Conservation (phyloP, 2,329 filamentous ascomycete genomes). For the Colletotrichum camelliae region DNA sequence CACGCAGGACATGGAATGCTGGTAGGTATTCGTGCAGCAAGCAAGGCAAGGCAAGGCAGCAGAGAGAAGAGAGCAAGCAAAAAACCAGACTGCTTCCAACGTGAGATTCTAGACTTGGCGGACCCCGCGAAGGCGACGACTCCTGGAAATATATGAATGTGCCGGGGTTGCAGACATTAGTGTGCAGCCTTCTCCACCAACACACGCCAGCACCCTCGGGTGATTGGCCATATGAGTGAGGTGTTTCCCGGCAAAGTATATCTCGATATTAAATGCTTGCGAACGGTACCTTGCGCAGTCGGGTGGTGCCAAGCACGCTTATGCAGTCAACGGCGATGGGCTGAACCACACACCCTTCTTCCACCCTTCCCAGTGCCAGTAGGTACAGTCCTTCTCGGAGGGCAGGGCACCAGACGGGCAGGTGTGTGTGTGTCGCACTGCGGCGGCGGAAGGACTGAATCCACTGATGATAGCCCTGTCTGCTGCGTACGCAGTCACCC, state of each 20-base stretch:
- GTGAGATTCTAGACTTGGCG: conserved; percentile 12
- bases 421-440: not conserved
- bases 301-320: not conserved
- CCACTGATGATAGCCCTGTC: not conserved
- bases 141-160: conserved; percentile 16
- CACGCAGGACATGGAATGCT: not conserved
- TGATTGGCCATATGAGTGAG: not conserved
- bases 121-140: conserved; percentile 14
- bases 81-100: not conserved
- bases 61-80: not conserved
- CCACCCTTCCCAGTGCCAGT: not conserved
- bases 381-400: not conserved
- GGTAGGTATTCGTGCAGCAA: not conserved
- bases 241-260: not conserved
- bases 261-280: not conserved
- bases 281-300: not conserved
- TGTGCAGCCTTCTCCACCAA: conserved; percentile 4
- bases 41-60: not conserved
- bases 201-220: not conserved
- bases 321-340: not conserved
- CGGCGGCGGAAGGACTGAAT: not conserved
- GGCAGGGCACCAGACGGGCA: conserved; percentile 1
- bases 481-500: not conserved
- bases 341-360: not conserved
- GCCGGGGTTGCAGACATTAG: not conserved